Conservation (phyloP, 768 basidiomycete species). For the Amanita subjunquillea region DNA sequence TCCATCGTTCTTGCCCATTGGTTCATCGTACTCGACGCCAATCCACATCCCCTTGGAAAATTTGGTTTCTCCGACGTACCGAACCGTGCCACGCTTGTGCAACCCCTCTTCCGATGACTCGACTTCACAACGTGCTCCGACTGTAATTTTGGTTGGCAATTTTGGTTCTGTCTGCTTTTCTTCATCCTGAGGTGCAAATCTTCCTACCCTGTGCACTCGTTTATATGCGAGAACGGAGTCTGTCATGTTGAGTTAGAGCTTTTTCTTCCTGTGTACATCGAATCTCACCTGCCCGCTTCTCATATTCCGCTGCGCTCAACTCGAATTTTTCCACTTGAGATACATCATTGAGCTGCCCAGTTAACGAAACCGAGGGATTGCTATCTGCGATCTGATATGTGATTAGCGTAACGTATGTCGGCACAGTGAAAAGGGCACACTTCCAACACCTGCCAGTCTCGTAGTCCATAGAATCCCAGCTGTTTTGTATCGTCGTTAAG, state of each 20-base stretch:
- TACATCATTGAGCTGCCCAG: constrained; percentile 79
- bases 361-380: constrained; percentile 65
- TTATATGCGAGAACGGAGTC: constrained; percentile 90
- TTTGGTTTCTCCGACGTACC: constrained; percentile 73
- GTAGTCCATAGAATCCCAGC: constrained; percentile 65
- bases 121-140: constrained; percentile 79
- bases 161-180: constrained; percentile 15
- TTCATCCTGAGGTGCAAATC: constrained; percentile 57
- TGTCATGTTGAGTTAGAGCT: constrained; percentile 16
- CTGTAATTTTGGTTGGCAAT: constrained; percentile 34
- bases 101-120: constrained; percentile 59
- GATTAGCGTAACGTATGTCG: neutral
- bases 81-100: constrained; percentile 72
- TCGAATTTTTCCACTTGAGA: constrained; percentile 91
- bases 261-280: neutral
- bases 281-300: constrained; percentile 55
- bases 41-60: constrained; percentile 80
- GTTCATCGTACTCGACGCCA: constrained; percentile 92
- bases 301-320: constrained; percentile 74
- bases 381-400: constrained; percentile 53
- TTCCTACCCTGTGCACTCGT: constrained; percentile 76
- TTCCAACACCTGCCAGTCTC: constrained; percentile 74
- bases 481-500: constrained; percentile 59
- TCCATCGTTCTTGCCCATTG: constrained; percentile 92
- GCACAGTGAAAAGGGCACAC: constrained; percentile 28